Evolutionary conservation across 2,329 filamentous ascomycete species (phyloP), one percentile per base, ranked within the genome.

Genomic region (Arthroderma uncinatum): DNA sequence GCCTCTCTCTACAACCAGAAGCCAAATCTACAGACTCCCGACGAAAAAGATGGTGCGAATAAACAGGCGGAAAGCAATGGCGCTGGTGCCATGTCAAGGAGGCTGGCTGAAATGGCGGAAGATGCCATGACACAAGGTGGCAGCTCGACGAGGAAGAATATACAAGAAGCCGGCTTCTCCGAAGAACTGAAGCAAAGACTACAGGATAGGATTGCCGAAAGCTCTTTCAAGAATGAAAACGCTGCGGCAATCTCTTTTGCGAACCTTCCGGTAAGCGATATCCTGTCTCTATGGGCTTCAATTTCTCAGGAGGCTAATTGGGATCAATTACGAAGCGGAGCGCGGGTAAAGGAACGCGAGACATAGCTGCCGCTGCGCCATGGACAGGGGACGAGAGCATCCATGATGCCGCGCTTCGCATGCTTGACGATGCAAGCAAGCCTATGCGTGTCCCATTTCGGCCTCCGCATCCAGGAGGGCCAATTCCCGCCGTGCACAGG

Each of bases 381-480:
- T 98, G 93, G 93, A 83, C 80, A 0, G 93, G 92, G 1, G 77
- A 80, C 10, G 93, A 97, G 71, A 76, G 75, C 4, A 73, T 85
- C 1, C 81, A 85, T 63, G 90, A 96, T 68, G 79, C 86, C 0
- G 84, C 89, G 21, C 74, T 95, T 53, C 83, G 93, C 33, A 97
- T 97, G 87, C 75, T 85, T 8, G 78, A 80, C 50, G 82, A 84
- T 64, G 76, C 79, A 14, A 79, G 81, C 63, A 84, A 83, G 66
- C 80, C 79, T 16, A 66, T 80, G 12, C 74, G 76, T 39, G 67
- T 69, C 25, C 69, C 74, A 1, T 73, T 65, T 61, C 73, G 71
- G 60, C 71, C 71, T 42, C 76, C 70, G 19, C 65, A 68, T 8
- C 64, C 70, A 16, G 62, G 63, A 39, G 62, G 67, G 47, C 72